phyloP scores from a whole-genome alignment of 2,329 filamentous ascomycete species.

The Pseudocercospora ulei region DNA sequence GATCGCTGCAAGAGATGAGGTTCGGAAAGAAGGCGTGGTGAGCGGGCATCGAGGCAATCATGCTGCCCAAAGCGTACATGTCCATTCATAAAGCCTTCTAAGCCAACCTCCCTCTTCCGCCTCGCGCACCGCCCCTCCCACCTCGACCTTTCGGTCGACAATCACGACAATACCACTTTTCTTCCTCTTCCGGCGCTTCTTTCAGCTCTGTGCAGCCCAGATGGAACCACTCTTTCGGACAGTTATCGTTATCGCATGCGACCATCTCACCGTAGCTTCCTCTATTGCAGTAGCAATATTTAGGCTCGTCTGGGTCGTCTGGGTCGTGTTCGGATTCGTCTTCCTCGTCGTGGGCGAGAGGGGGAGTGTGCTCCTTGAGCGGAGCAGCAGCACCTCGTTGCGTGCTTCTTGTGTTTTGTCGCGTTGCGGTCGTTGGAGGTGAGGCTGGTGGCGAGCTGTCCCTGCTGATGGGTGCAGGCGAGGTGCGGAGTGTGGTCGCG shows the following conservation, averaged over 20 bases:
- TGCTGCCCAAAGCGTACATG: too few species aligned
- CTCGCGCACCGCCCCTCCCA: constrained; percentile 15
- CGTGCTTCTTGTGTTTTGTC: constrained; percentile 15
- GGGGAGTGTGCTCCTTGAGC: constrained; percentile 10
- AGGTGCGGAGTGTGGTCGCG: constrained; percentile 16
- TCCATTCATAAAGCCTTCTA: too few species aligned
- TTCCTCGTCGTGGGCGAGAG: constrained; percentile 20
- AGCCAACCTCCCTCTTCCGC: constrained; percentile 3
- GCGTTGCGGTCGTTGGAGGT: constrained; percentile 18
- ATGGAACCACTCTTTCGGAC: constrained; percentile 59
- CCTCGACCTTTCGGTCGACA: constrained; percentile 34
- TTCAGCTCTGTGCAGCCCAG: constrained; percentile 54
- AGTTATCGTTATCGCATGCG: constrained; percentile 56
- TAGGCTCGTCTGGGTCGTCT: constrained; percentile 49
- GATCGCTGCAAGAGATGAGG: too few species aligned
- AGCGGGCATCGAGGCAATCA: too few species aligned
- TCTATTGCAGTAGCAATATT: constrained; percentile 57
- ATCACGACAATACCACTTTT: constrained; percentile 47
- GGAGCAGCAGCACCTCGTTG: constrained; percentile 8
- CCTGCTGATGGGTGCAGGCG: constrained; percentile 17
- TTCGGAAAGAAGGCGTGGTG: too few species aligned
- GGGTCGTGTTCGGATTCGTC: constrained; percentile 31
- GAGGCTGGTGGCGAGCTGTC: constrained; percentile 20
- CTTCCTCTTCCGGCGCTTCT: constrained; percentile 49
- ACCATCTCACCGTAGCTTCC: constrained; percentile 60